phyloP scores from a whole-genome alignment of 345 rosid genomes.

The Sonneratia caseolaris region DNA sequence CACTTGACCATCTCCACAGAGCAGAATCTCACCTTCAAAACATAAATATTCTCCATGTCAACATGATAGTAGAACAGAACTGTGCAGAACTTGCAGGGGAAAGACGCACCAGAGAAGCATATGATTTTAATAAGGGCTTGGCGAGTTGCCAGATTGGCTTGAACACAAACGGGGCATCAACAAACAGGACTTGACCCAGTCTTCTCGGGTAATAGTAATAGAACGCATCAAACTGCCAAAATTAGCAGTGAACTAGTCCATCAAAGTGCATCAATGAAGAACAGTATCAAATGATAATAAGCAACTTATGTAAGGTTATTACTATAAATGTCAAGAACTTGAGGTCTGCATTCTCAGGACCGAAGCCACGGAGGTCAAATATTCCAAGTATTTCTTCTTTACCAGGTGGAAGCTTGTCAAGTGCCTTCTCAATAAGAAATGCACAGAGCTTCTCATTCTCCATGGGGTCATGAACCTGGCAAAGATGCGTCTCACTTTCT shows the following conservation, averaged over 20 bases:
- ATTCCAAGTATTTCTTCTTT: conserved; percentile 66
- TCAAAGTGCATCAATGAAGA: not conserved
- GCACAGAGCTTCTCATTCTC: conserved; percentile 76
- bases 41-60: not conserved
- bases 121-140: conserved; percentile 66
- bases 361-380: conserved; percentile 69
- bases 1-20: conserved; percentile 48
- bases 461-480: conserved; percentile 54
- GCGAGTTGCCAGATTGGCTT: conserved; percentile 72
- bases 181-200: conserved; percentile 73
- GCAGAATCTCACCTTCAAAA: conserved; percentile 70
- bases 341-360: conserved; percentile 60
- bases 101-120: conserved; percentile 69
- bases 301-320: conserved; percentile 9
- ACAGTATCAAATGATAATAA: not conserved
- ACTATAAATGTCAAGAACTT: conserved; percentile 72
- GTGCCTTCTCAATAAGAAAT: conserved; percentile 65
- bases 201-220: conserved; percentile 88
- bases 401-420: conserved; percentile 60
- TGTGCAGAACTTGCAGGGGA: not conserved
- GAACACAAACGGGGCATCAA: conserved; percentile 84
- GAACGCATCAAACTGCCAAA: conserved; percentile 73
- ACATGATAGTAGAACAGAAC: not conserved
- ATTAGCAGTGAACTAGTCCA: conserved; percentile 7
- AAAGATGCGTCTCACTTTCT: conserved; percentile 1